Evolutionary conservation across 2,329 filamentous ascomycete genomes (phyloP), one percentile per base, ranked within the genome.

Genomic region (Escovopsis sp.): DNA sequence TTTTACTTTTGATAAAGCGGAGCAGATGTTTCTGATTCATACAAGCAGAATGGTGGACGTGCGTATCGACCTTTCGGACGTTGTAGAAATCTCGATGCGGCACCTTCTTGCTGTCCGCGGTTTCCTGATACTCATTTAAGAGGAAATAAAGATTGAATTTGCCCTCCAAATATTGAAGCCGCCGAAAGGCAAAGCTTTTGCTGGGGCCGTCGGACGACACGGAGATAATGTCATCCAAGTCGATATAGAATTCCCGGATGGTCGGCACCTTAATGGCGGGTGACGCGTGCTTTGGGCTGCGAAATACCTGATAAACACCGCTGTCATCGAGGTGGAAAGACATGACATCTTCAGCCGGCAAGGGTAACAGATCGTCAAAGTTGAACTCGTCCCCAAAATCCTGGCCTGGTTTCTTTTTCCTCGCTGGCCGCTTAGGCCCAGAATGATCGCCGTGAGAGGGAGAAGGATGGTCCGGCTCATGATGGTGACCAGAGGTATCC

Each of bases 11-110:
- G 69, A 98, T 98, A 64, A 98, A 98, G 43, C 91, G 85, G 47
- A 98, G 69, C 44, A 98, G 67, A 72, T 98, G 91, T 65, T 98
- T 98, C 63, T 98, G 91, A 58, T 98, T 98, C 91, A 98, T 98
- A 60, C 91, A 98, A 23, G 91, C 91, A 12, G 91, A 98, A 62
- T 98, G 91, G 59, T 98, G 91, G 53, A 98, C 91, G 71, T 98
- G 91, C 8, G 91, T 98, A 58, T 98, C 91, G 40, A 98, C 91
- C 62, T 98, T 98, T 58, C 91, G 77, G 39, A 98, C 91, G 57
- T 98, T 98, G 69, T 98, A 98, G 58, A 98, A 98, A 63, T 98
- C 91, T 67, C 91, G 80, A 62, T 98, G 91, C 3, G 91, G 91
- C 43, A 96, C 91, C 54, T 85, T 89, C 62, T 98, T 98, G 60